These are phyloP conservation scores for Pigoraptor vietnamica DNA, from an alignment of 78 protist genomes.

Conservation along the genomic window DNA sequence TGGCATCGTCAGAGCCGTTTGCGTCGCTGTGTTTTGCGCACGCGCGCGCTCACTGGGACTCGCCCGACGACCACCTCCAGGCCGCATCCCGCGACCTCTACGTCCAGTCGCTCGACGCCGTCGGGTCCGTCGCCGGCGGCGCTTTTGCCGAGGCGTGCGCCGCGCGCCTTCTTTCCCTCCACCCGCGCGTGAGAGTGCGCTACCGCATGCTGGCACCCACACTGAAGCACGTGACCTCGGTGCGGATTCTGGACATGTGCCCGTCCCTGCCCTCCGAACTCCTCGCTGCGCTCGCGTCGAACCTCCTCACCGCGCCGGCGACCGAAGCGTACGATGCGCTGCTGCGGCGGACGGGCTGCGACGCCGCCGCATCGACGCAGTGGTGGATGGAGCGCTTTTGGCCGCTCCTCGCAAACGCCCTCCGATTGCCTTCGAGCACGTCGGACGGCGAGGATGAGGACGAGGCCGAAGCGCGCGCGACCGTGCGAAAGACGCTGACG, in stretches of 20 bases:
- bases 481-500: neutral
- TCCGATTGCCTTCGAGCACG: neutral
- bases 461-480: neutral
- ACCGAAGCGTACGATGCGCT: neutral
- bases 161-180: neutral
- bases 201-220: neutral
- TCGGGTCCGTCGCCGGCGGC: neutral
- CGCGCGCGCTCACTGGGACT: neutral
- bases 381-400: neutral
- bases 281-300: neutral
- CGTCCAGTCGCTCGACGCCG: neutral
- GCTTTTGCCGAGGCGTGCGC: neutral
- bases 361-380: neutral
- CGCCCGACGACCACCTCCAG: neutral
- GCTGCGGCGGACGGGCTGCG: neutral
- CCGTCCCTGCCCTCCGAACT: neutral
- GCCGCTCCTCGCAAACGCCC: neutral
- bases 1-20: neutral
- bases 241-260: neutral
- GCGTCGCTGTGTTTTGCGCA: neutral
- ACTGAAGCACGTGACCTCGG: neutral
- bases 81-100: neutral
- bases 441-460: neutral
- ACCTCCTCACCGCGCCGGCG: neutral
- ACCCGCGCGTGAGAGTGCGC: neutral